phyloP scores from a whole-genome alignment of 2,329 filamentous ascomycete species.

The Gaeumannomyces sp. region DNA sequence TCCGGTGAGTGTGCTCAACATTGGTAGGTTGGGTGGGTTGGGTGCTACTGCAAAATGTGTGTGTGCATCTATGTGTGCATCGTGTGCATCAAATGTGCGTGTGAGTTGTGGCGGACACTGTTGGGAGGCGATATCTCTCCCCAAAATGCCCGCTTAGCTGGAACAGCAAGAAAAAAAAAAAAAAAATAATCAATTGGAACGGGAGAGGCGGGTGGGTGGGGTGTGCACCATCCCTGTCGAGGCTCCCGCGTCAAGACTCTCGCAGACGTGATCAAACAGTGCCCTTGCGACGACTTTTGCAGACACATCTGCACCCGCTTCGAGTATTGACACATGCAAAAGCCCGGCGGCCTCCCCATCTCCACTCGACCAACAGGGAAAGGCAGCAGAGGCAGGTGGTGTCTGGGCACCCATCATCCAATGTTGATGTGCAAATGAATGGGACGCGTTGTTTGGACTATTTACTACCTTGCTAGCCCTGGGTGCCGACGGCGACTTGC shows the following conservation, averaged over 20 bases:
- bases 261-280: background rate
- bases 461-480: no score
- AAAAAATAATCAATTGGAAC: background rate
- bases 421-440: background rate
- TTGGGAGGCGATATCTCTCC: background rate
- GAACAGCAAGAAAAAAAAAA: background rate
- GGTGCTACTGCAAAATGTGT: no score
- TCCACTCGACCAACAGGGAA: no score
- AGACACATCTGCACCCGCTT: background rate
- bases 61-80: no score
- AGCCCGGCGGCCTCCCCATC: no score
- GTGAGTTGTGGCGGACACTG: background rate
- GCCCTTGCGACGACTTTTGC: background rate
- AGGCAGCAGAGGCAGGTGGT: background rate
- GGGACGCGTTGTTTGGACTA: background rate
- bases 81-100: no score
- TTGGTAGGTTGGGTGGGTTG: background rate
- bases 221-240: background rate
- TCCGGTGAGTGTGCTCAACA: background rate
- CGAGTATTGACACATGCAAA: no score
- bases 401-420: background rate
- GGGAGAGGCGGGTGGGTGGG: no score
- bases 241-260: background rate
- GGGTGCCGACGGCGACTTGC: no score
- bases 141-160: background rate